Base-by-base conservation (phyloP, 108 stramenopile species). In the Parmales sp. region DNA sequence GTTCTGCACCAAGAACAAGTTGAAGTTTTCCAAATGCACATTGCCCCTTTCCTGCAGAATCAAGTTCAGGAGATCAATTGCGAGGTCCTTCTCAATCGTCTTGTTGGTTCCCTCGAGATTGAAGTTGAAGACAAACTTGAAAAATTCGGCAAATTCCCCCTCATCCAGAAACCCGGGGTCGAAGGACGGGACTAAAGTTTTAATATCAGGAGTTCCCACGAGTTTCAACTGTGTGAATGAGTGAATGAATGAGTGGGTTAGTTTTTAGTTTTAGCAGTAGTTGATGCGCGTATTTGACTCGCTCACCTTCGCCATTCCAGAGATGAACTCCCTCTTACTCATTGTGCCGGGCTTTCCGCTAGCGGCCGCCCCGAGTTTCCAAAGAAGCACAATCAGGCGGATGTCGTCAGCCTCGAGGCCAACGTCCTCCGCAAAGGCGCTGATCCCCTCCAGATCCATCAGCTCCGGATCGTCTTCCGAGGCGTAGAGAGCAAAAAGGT, bases 1-100 rank as follows among this genome's bases (percentile, higher is more conserved):
- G 49, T 64, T 82, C 31, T 76, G 76, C 79, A 66, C 78, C 36
- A 78, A 77, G 75, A 88, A 90, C 69, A 77, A 73, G 39, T 69
- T 69, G 74, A 81, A 90, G 22, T 77, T 77, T 0, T 82, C 74
- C 51, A 89, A 75, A 44, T 88, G 88, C 34, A 73, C 26, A 28
- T 65, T 48, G 39, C 78, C 73, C 9, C 71, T 79, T 8, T 65
- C 78, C 46, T 45, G 39, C 38, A 92, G 69, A n/a, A 80, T 74
- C 85, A 92, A 78, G 34, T 76, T 50, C 64, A 88, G 46, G 44
- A 92, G 79, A 29, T 83, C 88, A 3, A 87, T 70, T 29, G 89
- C 90, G 72, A 94, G 68, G 37, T 91, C 91, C 70, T 90, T 92
- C 49, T 94, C 93, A 37, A 94, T 73, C 3, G 93, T 92, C 69